Percentiles rank a stretch among this genome's conserved stretches.
phyloP scores from a whole-genome alignment of 1,284 basidiomycete species.

The Meripilus lineatus region DNA sequence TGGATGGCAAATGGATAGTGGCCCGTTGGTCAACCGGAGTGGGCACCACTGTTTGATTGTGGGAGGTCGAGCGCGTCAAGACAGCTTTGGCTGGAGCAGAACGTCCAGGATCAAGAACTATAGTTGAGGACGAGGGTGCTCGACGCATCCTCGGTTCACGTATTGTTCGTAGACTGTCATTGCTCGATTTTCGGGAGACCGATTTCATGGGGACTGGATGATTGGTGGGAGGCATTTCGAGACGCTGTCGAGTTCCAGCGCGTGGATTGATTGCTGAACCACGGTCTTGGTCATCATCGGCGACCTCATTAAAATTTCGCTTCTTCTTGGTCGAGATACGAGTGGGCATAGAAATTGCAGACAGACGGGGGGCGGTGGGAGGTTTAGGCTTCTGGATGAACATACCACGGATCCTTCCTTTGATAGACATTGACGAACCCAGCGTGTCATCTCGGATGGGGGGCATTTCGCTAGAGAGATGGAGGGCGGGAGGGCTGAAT shows the following conservation, averaged over 20 bases:
- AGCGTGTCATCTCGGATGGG: too few relatives aligned
- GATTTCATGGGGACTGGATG: background rate
- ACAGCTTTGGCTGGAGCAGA: constrained; percentile 3
- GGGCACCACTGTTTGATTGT: constrained; percentile 1
- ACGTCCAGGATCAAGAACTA: constrained; percentile 1
- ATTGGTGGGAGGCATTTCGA: background rate
- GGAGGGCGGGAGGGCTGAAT: too few relatives aligned
- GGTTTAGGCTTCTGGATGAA: constrained; percentile 4
- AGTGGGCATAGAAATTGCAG: background rate
- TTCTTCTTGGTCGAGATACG: constrained; percentile 1
- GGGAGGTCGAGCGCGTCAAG: constrained; percentile 4
- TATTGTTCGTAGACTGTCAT: constrained; percentile 3
- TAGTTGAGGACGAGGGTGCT: background rate
- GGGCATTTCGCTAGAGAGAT: too few relatives aligned
- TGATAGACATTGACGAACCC: background rate
- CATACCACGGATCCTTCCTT: background rate
- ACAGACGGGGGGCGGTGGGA: background rate
- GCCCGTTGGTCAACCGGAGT: background rate
- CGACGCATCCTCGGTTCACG: background rate
- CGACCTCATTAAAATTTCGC: background rate
- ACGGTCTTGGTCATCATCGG: background rate
- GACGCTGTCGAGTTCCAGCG: background rate
- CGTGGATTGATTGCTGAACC: background rate
- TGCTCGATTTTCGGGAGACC: constrained; percentile 1
- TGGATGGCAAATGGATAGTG: background rate